A percentile compares a stretch with the other conserved stretches of the same genome.
Conservation (phyloP, 2,329 filamentous ascomycete species). For the Fusarium xylarioides region DNA sequence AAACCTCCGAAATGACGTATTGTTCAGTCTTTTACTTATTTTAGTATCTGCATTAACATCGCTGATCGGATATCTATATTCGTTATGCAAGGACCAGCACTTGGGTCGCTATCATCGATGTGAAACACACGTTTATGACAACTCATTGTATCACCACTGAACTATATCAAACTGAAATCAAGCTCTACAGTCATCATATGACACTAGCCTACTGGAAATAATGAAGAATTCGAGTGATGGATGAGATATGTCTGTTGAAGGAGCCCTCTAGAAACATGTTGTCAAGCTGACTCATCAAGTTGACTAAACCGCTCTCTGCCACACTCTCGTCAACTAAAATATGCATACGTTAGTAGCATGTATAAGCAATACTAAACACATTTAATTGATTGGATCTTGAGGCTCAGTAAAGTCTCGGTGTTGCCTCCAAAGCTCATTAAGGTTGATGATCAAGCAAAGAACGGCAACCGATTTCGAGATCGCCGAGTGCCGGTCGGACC, state of each 20-base stretch:
- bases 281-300: neutral
- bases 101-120: neutral
- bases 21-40: neutral
- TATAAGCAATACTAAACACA: neutral
- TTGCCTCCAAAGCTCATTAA: conserved; percentile 11
- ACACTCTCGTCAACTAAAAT: neutral
- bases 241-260: neutral
- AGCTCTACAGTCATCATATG: neutral
- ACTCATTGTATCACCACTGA: neutral
- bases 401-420: neutral
- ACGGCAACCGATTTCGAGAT: conserved; percentile 34
- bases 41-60: neutral
- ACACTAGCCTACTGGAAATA: neutral
- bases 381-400: neutral
- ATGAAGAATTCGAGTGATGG: neutral
- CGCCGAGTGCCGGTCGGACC: conserved; percentile 41
- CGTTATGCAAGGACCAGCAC: neutral
- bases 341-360: neutral
- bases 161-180: neutral
- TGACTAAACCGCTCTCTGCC: neutral
- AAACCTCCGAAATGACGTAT: neutral
- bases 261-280: neutral
- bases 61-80: neutral
- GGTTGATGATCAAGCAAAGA: neutral
- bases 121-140: neutral